Base-by-base conservation (phyloP, 2,329 filamentous ascomycete species). In the Diatrype stigma region DNA sequence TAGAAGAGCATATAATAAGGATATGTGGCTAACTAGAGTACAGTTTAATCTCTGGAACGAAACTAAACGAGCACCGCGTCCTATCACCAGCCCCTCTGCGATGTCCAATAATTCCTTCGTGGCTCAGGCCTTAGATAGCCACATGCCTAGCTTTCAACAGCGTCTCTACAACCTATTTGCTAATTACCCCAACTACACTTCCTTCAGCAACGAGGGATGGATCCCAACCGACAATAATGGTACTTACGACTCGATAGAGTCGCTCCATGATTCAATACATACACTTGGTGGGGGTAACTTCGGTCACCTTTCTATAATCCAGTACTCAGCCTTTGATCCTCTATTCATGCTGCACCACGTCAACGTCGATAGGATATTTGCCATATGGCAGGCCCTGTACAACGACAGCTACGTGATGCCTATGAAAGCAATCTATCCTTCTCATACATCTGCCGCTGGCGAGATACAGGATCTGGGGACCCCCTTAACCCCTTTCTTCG, bases 281-380 rank as follows among this genome's bases (percentile, higher is more conserved):
- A 77, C 77, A 30, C 73, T 74, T 70, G 70, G 78, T 48, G 67
- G 70, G 52, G 76, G 77, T 34, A 86, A 87, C 2, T 67, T 60
- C 53, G 66, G 66, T 2, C 86, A 90, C 60, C 87, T 88, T 81
- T 81, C 79, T 40, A 87, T 81, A 66, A 82, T 85, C 30, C 81
- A 84, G 17, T 86, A 87, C 59, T 87, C 89, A 2, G 81, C 86
- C 0, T 95, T 90, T 63, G 90, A 95, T 63, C 89, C 89, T 0
- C 72, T 89, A 12, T 92, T 93, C 68, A 89, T 86, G 70, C 70
- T 93, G 8, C 88, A 93, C 61, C 89, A 93, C 60, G 73, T 76
- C 55, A 91, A 88, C 67, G 79, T 90, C 7, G 90, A 95, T 62
- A 81, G 90, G 2, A 68, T 89, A 26, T 82, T 90, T 55, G 82